Conservation (phyloP, 2,329 filamentous ascomycete genomes). For the Sporothrix protearum region DNA sequence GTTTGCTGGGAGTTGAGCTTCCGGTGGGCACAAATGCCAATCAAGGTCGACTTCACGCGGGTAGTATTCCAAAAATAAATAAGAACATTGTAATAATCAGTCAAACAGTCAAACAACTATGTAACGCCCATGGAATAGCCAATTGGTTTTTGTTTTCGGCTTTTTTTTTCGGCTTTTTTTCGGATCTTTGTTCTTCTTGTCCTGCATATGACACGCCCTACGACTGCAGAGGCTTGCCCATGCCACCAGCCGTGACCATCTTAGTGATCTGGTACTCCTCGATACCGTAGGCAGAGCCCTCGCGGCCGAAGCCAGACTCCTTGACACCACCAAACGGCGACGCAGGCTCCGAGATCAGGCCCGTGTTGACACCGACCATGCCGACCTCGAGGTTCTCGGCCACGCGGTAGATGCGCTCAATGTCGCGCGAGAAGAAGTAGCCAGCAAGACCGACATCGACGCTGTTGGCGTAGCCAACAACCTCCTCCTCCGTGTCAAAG, state of each 20-base stretch:
- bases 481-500: constrained; percentile 85
- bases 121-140: background rate
- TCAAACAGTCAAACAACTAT: background rate
- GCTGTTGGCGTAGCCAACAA: constrained; percentile 75
- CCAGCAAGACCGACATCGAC: constrained; percentile 85
- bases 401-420: constrained; percentile 58
- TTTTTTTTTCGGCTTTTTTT: background rate
- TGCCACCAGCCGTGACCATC: constrained; percentile 57
- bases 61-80: no score
- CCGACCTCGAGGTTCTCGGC: constrained; percentile 73
- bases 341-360: constrained; percentile 57
- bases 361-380: constrained; percentile 84
- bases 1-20: background rate
- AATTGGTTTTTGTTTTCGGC: background rate
- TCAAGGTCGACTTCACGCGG: background rate
- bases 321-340: constrained; percentile 76
- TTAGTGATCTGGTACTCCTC: constrained; percentile 74
- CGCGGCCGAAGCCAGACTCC: constrained; percentile 74
- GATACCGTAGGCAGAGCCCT: constrained; percentile 73
- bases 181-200: no score
- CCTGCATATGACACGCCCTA: background rate
- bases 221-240: constrained; percentile 52
- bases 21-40: background rate
- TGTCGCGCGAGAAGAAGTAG: constrained; percentile 78
- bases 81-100: background rate